Percentiles rank a stretch among this genome's conserved stretches.
Evolutionary conservation across 2,329 filamentous ascomycete genomes (phyloP).

Genomic region (Bimuria novae-zelandiae): DNA sequence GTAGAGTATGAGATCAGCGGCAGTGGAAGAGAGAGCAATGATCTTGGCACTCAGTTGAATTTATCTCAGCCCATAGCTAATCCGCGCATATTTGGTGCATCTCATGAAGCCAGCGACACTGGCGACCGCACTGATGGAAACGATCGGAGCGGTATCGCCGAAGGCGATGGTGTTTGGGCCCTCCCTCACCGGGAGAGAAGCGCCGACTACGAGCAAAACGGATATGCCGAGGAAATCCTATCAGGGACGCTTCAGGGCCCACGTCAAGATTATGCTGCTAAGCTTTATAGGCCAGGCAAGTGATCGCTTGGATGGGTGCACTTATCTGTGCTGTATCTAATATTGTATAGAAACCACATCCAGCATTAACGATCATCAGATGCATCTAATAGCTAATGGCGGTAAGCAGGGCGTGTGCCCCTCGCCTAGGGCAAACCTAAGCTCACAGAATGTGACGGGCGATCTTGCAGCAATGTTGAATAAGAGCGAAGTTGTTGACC

Average conservation of each 20-base stretch:
- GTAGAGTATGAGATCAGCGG: slow-evolving; percentile 8
- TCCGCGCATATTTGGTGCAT: neutral
- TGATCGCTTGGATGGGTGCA: neutral
- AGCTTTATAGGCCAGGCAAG: slow-evolving; percentile 16
- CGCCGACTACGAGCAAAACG: neutral
- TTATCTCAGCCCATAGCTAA: neutral
- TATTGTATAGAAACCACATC: slow-evolving; percentile 14
- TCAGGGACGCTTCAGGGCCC: neutral
- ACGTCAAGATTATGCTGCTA: slow-evolving; percentile 5
- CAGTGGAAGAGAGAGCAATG: slow-evolving; percentile 6
- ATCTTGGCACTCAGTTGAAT: slow-evolving; percentile 1
- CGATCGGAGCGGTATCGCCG: neutral
- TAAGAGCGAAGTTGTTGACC: neutral
- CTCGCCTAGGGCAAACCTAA: neutral
- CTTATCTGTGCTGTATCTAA: slow-evolving; percentile 15
- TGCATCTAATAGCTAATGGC: neutral
- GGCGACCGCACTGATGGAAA: neutral
- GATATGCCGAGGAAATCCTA: neutral
- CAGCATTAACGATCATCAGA: slow-evolving; percentile 9
- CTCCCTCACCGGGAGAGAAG: neutral
- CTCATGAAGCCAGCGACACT: neutral
- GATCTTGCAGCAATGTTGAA: neutral
- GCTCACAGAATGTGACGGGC: neutral
- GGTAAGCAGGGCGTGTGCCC: neutral
- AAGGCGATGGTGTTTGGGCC: neutral